A percentile compares a stretch with the other conserved stretches of the same genome.
Conservation (phyloP, 148 eudicot species). For the Limonium bicolor region DNA sequence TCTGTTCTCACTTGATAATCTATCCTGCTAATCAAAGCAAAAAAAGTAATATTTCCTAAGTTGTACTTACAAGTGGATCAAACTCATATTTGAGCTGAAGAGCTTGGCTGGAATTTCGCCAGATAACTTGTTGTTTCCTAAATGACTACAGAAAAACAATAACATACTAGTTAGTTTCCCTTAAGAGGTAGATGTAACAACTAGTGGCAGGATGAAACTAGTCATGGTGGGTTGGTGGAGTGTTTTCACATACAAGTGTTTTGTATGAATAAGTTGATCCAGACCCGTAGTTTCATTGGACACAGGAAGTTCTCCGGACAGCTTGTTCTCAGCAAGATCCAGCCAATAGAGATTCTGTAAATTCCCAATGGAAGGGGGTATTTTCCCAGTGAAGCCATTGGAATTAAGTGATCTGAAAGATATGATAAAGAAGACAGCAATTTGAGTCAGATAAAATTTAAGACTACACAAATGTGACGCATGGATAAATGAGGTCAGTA, state of each 20-base stretch:
- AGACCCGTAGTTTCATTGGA: slow-evolving; percentile 47
- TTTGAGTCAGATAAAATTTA: no score
- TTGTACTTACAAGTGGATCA: slow-evolving; percentile 66
- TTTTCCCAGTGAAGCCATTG: slow-evolving; percentile 42
- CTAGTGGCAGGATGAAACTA: not conserved
- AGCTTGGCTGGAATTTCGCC: slow-evolving; percentile 50
- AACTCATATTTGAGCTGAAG: slow-evolving; percentile 42
- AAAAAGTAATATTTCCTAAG: no score
- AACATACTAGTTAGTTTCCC: not conserved
- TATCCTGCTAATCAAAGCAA: no score
- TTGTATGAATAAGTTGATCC: slow-evolving; percentile 32
- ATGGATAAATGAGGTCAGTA: no score
- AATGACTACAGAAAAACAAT: slow-evolving; percentile 32
- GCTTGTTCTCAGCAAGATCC: slow-evolving; percentile 44
- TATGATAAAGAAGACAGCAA: no score
- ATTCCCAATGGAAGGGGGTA: slow-evolving; percentile 36
- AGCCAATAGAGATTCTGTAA: slow-evolving; percentile 46
- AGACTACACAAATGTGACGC: no score
- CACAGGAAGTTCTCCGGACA: slow-evolving; percentile 45
- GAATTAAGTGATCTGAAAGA: slow-evolving; percentile 53
- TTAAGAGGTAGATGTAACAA: not conserved
- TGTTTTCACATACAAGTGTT: slow-evolving; percentile 53
- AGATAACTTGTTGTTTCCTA: slow-evolving; percentile 64
- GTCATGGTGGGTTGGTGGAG: no score
- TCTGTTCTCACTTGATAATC: no score